Percentiles rank a stretch among this genome's conserved stretches.
Conservation (phyloP, 306 rosid genomes). For the Urtica urens region DNA sequence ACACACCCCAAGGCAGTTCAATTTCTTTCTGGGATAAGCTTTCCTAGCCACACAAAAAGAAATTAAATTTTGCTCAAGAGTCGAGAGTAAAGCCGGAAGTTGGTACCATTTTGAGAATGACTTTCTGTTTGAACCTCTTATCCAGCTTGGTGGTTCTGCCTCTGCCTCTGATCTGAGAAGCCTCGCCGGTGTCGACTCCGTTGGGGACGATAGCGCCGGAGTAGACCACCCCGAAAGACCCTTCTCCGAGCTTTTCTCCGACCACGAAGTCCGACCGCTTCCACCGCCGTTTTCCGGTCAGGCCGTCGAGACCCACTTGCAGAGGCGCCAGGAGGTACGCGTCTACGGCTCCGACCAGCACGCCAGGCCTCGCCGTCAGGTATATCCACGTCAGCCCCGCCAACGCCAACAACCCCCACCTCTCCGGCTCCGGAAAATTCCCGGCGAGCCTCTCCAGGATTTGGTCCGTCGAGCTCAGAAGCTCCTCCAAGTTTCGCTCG, state of each 20-base stretch:
- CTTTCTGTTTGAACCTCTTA: conserved; percentile 54
- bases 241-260: conserved; percentile 80
- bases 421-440: conserved; percentile 49
- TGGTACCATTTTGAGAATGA: conserved; percentile 92
- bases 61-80: too few relatives aligned
- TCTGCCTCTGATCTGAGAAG: conserved; percentile 32
- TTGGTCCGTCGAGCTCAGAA: conserved; percentile 38
- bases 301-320: conserved; percentile 54
- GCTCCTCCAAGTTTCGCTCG: conserved; percentile 20
- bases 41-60: too few relatives aligned
- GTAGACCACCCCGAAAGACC: conserved; percentile 86
- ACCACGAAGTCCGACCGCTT: conserved; percentile 56
- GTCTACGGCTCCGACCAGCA: conserved; percentile 86
- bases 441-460: conserved; percentile 35
- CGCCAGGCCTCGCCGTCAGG: conserved; percentile 85
- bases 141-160: conserved; percentile 26
- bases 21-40: too few relatives aligned
- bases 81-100: too few relatives aligned
- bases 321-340: conserved; percentile 83
- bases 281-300: conserved; percentile 61
- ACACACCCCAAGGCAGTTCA: too few relatives aligned
- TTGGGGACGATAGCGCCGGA: conserved; percentile 59
- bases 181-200: conserved; percentile 21
- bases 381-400: conserved; percentile 70
- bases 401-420: conserved; percentile 42